These are phyloP conservation scores for Eucalyptus pumila DNA, from an alignment of 345 rosid species.

Conservation along the genomic window DNA sequence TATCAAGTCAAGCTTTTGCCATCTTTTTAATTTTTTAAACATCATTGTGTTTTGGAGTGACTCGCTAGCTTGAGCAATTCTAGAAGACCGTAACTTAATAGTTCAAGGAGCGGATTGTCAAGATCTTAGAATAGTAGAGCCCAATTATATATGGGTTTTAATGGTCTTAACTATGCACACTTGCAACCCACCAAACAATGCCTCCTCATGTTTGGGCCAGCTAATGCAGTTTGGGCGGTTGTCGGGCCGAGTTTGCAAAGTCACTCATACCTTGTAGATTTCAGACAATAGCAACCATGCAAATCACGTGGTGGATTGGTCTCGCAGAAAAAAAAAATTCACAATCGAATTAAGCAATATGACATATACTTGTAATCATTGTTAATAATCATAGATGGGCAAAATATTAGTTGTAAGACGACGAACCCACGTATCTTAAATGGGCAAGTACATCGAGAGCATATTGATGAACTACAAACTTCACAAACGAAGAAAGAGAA, in stretches of 20 bases:
- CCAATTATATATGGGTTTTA: neutral
- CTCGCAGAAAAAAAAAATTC: too few species aligned
- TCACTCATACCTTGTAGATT: too few species aligned
- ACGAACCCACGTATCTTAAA: too few species aligned
- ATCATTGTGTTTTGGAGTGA: neutral
- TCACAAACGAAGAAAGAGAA: too few species aligned
- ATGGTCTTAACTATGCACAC: neutral
- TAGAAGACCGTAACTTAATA: neutral
- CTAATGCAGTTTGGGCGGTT: neutral
- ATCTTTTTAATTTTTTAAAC: neutral
- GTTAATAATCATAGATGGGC: too few species aligned
- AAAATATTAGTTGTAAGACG: too few species aligned
- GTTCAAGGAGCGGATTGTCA: neutral
- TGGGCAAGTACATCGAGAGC: too few species aligned
- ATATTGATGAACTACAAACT: too few species aligned
- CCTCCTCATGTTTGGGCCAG: neutral
- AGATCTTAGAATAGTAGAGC: neutral
- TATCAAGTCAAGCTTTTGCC: neutral
- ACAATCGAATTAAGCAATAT: too few species aligned
- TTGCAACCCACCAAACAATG: neutral
- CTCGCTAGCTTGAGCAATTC: neutral
- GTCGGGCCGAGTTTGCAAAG: rapidly evolving
- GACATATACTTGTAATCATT: too few species aligned
- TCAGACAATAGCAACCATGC: too few species aligned
- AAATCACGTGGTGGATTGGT: too few species aligned